Conservation (phyloP, 1,284 basidiomycete genomes). For the Tylopilus sp. region DNA sequence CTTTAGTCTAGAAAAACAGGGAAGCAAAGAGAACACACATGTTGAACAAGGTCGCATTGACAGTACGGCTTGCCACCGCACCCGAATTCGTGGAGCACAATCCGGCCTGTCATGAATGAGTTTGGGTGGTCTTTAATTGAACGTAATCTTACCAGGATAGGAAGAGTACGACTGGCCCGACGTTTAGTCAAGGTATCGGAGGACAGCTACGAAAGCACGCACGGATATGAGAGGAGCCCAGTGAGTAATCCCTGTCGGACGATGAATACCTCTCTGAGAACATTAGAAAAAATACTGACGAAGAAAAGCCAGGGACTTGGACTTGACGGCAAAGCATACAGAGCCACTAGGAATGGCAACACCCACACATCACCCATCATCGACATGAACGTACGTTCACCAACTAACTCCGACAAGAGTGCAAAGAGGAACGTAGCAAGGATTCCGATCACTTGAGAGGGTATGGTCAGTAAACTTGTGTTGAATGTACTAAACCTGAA, state of each 20-base stretch:
- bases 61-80: slow-evolving; percentile 64
- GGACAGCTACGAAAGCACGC: background rate
- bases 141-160: slow-evolving; percentile 44
- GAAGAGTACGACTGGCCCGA: slow-evolving; percentile 39
- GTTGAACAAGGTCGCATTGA: slow-evolving; percentile 67
- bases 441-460: slow-evolving; percentile 55
- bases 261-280: background rate
- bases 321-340: slow-evolving; percentile 56
- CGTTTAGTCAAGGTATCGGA: slow-evolving; percentile 17
- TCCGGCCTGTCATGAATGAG: slow-evolving; percentile 52
- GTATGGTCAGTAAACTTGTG: slow-evolving; percentile 72
- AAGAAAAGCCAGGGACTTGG: slow-evolving; percentile 63
- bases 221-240: slow-evolving; percentile 28
- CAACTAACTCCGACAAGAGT: slow-evolving; percentile 57
- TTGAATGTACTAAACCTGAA: slow-evolving; percentile 67
- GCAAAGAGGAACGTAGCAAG: slow-evolving; percentile 57
- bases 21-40: slow-evolving; percentile 46
- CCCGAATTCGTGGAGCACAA: slow-evolving; percentile 69
- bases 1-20: background rate
- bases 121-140: background rate
- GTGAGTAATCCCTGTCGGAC: slow-evolving; percentile 18
- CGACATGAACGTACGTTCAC: slow-evolving; percentile 58
- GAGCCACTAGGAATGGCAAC: slow-evolving; percentile 59
- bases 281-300: slow-evolving; percentile 26
- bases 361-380: slow-evolving; percentile 63